Percentiles rank a stretch among this genome's conserved stretches.
phyloP scores from a whole-genome alignment of 306 rosid genomes.

The Quercus dentata region DNA sequence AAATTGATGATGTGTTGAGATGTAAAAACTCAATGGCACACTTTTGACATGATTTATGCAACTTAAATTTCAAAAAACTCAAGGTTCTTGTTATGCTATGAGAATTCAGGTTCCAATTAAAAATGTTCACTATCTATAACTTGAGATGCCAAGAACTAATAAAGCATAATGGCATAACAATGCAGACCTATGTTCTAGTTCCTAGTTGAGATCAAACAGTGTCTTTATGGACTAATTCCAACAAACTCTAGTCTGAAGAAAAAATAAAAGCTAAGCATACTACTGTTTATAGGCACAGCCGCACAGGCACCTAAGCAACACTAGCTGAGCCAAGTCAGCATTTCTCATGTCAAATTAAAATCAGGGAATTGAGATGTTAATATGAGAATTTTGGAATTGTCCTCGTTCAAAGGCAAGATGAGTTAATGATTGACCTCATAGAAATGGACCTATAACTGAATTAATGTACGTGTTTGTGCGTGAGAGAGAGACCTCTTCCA shows the following conservation, averaged over 20 bases:
- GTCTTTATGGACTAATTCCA: neutral
- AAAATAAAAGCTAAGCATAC: neutral
- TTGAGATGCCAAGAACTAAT: neutral
- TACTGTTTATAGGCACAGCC: neutral
- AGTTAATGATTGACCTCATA: neutral
- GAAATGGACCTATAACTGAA: neutral
- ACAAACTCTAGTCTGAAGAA: neutral
- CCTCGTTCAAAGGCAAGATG: neutral
- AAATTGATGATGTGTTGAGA: neutral
- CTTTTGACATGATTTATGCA: neutral
- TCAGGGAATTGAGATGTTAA: neutral
- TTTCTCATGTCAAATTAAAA: neutral
- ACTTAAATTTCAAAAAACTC: neutral
- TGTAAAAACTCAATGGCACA: neutral
- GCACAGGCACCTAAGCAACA: neutral
- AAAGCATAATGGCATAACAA: neutral
- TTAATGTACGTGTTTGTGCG: neutral
- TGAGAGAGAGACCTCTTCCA: slow-evolving; percentile 49
- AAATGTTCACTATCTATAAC: neutral
- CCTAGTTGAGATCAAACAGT: neutral
- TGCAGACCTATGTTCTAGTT: neutral
- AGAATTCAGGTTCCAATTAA: neutral
- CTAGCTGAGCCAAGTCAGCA: neutral
- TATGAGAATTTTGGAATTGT: neutral
- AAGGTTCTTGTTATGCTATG: neutral